Base-by-base conservation (phyloP, 768 basidiomycete genomes). In the Phanerochaete sordida region DNA sequence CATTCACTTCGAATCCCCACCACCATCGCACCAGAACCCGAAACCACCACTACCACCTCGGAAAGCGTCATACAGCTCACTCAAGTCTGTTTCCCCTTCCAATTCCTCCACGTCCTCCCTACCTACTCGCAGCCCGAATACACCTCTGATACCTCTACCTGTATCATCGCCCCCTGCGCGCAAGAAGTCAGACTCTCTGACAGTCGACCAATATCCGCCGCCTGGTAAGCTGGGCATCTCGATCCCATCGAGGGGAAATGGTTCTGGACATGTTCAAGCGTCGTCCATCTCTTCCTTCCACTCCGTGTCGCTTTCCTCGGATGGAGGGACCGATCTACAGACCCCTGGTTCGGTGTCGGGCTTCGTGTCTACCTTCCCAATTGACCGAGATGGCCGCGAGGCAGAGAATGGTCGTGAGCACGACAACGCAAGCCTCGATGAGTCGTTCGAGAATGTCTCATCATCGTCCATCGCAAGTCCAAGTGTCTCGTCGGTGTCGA, bases 201-300 rank as follows among this genome's bases (percentile, higher is more conserved):
- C 80, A 2, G 80, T 83, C n/a, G 84, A 85, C 56, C 80, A 81
- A 5, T 84, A 86, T 66, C 85, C 85, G 19, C 82, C 81, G 2
- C 68, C 70, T 48, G 31, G 59, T 33, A 75, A 73, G 60, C 73
- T 71, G 59, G 74, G 73, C 55, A 63, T 70, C 31, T 72, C 70
- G 63, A 69, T 71, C 21, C 78, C 73, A 58, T 70, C 76, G 16
- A 66, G 67, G 44, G 53, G 64, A 26, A 64, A 63, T 60, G 70
- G 68, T 44, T 57, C 71, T 19, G 76, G 78, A 44, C 89, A 91
- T 68, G 80, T 76, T 4, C 80, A 83, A 4, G 81, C 80, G 2
- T 89, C 88, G 1, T 92, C 90, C 50, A 81, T 90, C 39, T 91
- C 90, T 2, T 92, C 90, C 28, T 91, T 93, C 62, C 89, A 91